Percentiles rank a stretch among this genome's conserved stretches.
Evolutionary conservation across 176 grass and related monocot genomes (phyloP).

Genomic region (Aegilops longissima): DNA sequence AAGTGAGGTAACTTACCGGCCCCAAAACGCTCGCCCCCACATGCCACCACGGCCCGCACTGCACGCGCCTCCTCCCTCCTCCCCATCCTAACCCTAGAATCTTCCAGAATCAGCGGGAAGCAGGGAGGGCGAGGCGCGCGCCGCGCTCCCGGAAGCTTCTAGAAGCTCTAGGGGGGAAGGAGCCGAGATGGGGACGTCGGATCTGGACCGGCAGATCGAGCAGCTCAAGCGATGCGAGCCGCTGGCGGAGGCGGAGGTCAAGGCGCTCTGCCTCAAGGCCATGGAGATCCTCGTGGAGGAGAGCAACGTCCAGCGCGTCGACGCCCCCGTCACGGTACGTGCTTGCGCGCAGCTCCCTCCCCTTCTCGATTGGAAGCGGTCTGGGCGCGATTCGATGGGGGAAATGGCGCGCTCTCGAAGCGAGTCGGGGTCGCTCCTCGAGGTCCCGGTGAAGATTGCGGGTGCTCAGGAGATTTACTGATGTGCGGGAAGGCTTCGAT

Average conservation of each 20-base stretch:
- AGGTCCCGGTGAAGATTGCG: neutral
- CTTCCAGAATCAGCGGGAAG: conserved; percentile 35
- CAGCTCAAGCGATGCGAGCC: conserved; percentile 98
- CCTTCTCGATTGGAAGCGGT: neutral
- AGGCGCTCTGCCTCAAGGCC: conserved; percentile 98
- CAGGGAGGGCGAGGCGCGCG: neutral
- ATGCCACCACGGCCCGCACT: conserved; percentile 4
- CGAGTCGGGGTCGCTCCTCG: neutral
- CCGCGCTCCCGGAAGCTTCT: conserved; percentile 41
- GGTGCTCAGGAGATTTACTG: neutral
- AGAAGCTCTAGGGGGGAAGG: conserved; percentile 4
- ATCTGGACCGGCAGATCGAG: conserved; percentile 98
- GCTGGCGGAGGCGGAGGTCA: conserved; percentile 92
- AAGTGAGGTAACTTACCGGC: conserved; percentile 1
- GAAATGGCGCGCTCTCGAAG: too few species aligned
- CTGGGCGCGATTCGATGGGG: neutral
- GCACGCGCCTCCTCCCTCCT: neutral
- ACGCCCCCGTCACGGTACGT: conserved; percentile 90
- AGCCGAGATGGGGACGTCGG: conserved; percentile 50
- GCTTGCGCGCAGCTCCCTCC: neutral
- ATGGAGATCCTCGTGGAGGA: conserved; percentile 99
- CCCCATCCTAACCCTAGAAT: conserved; percentile 39
- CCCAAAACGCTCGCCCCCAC: neutral
- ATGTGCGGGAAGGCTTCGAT: neutral
- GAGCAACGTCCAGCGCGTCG: conserved; percentile 96